Evolutionary conservation across 495 filamentous ascomycete genomes (phyloP), one percentile per base, ranked within the genome.

Genomic region (Penicillium psychrofluorescens): DNA sequence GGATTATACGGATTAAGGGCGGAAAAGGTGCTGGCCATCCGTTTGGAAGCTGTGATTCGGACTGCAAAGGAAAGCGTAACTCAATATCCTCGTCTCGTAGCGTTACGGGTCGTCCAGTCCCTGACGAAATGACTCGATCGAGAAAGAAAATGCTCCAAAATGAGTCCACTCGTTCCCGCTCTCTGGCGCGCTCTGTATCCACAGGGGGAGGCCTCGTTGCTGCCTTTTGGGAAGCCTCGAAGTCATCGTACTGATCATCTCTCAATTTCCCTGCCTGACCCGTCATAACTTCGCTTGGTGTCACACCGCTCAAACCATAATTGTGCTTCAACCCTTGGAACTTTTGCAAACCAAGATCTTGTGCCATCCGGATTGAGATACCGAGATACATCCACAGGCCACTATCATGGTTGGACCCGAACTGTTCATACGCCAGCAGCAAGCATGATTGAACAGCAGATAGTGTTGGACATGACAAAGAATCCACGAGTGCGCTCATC

Each of bases 381-480:
- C 88, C 88, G 11, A 91, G 66, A 50, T 90, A 90, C 86, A 90
- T 91, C 88, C 87, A 94, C 12, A 94, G 66, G 2, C 86, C 86
- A 59, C 87, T 91, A 55, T 91, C 88, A 48, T 85, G 84, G 51
- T 88, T 87, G 14, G 84, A 82, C 10, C 88, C 88, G 46, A 94
- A 94, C 35, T 86, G 82, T 48, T 90, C 84, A 59, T 94, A 94
- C 0, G 87, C 87, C 59, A 94, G 75, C 35, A 94, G 62, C 28
- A 94, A 63, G 37, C 81, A 88, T 7, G 87, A 85, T 51, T 91
- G 87, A 4, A 89, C 84, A 35, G 83, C 85, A 36, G 82, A 79
- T 14, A 94, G 77, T 9, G 81, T 86, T 11, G 88, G 87, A 43
- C 83, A 90, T 27, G 85, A 76, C 44, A 91, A 83, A 1, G 80